Evolutionary conservation across 805 yeast species (phyloP), one percentile per base, ranked within the genome.

Genomic region (Ogataea sp.): DNA sequence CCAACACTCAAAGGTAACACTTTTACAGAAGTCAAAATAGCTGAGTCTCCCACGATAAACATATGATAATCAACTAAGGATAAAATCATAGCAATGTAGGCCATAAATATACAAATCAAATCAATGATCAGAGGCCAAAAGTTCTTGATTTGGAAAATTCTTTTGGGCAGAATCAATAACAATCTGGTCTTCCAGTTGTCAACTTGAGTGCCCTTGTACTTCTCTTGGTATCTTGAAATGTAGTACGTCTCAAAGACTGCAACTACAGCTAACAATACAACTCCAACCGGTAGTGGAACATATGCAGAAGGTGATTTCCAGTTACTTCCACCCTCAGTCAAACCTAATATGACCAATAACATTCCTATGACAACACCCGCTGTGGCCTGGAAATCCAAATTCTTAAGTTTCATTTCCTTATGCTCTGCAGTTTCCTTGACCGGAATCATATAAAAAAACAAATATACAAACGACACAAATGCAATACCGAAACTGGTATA

Each of bases 301-400:
- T 68, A 68, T 1, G 67, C 64, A 15, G 53, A 48, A 1, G 75
- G 67, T 1, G 56, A 40, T 4, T 53, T 52, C 75, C 76, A 71
- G 1, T 51, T 49, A 5, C 58, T 59, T 18, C 73, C 74, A 18
- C 71, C 72, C 44, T 68, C 67, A 0, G 71, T 68, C 35, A 70
- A 53, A 0, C 73, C 77, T 10, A 65, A 55, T 21, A 69, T 67
- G 2, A 68, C 44, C 26, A 71, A 46, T 3, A 68, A 28, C 2
- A 56, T 44, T 0, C 70, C 71, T n/a, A 47, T 36, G 16, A 70
- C 61, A 11, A 67, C 42, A 10, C 61, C 11, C 47, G 28, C 17
- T 3, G 30, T 7, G 0, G 52, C 13, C 0, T 59, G 50, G 10
- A 69, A 72, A 16, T 46, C 41, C 41, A 51, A 65, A 39, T 71